Percentiles rank a stretch among this genome's conserved stretches.
Evolutionary conservation across 2,329 filamentous ascomycete genomes (phyloP).

Genomic region (Alternaria angustiovoidea): DNA sequence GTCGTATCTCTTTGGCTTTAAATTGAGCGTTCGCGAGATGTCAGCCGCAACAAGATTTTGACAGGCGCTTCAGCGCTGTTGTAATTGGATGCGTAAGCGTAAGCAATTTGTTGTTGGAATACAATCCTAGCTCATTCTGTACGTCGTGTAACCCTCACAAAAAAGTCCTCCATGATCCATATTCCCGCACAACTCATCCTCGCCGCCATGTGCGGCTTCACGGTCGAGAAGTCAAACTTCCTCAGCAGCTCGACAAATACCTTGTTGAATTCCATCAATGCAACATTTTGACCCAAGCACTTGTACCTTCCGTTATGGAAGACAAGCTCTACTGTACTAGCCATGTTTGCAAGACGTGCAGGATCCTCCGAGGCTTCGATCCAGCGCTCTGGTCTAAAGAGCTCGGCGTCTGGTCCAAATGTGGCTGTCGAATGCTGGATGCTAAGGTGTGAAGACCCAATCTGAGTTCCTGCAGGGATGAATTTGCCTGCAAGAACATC

Average conservation of each 20-base stretch:
- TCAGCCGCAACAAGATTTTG: no score
- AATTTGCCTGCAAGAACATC: constrained; percentile 28
- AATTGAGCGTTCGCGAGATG: no score
- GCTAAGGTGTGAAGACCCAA: constrained; percentile 16
- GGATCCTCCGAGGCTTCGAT: constrained; percentile 32
- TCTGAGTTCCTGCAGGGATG: constrained; percentile 35
- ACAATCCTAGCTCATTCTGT: not conserved
- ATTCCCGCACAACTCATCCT: not conserved
- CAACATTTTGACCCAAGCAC: constrained; percentile 38
- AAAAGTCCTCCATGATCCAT: constrained; percentile 5
- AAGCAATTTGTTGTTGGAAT: no score
- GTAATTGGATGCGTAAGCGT: no score
- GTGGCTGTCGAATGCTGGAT: constrained; percentile 24
- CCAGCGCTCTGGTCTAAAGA: constrained; percentile 33
- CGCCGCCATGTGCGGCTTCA: not conserved
- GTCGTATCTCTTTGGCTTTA: no score
- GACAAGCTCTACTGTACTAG: constrained; percentile 26
- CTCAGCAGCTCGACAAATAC: constrained; percentile 33
- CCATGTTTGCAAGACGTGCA: constrained; percentile 40
- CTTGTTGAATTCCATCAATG: constrained; percentile 44
- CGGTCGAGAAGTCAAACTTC: not conserved
- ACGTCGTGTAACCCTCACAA: not conserved
- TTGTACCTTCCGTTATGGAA: constrained; percentile 39
- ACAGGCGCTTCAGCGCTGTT: not conserved
- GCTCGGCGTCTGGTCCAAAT: constrained; percentile 29